Conservation (phyloP, 371 early-diverging fungal genomes). For the Lichtheimia ornata region DNA sequence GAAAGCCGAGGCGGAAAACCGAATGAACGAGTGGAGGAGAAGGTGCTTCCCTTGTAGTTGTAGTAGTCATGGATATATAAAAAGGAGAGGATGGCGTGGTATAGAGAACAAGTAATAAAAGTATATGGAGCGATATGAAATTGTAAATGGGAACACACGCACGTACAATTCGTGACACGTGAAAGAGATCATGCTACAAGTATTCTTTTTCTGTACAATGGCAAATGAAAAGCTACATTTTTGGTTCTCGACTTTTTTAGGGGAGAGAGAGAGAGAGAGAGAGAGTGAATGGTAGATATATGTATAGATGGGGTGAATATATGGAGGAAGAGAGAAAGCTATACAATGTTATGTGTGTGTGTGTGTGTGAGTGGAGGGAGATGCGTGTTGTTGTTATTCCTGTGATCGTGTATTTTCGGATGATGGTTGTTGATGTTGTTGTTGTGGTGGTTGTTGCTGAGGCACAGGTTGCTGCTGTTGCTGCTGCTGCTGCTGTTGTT, state of each 20-base stretch:
- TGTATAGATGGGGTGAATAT: slow-evolving; percentile 39
- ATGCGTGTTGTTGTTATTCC: no score
- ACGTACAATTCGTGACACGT: no score
- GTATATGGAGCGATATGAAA: not conserved
- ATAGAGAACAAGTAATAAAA: not conserved
- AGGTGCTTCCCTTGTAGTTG: slow-evolving; percentile 1
- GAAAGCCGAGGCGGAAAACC: slow-evolving; percentile 13
- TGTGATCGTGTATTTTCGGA: no score
- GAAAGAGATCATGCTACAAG: no score
- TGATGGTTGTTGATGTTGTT: slow-evolving; percentile 9
- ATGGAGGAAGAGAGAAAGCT: no score
- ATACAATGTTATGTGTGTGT: no score
- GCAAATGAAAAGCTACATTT: no score
- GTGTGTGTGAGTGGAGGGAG: no score
- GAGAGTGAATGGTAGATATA: not conserved
- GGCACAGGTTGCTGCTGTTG: not conserved
- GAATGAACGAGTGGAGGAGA: slow-evolving; percentile 16
- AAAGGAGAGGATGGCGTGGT: slow-evolving; percentile 1
- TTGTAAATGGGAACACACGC: not conserved
- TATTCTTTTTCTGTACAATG: no score
- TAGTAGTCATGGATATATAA: not conserved
- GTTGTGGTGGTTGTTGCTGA: not conserved
- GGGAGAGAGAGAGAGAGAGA: no score
- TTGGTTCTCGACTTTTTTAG: no score
- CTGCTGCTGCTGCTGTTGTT: slow-evolving; percentile 12